Base-by-base conservation (phyloP, 768 basidiomycete genomes). In the Lanmaoa rubissima region DNA sequence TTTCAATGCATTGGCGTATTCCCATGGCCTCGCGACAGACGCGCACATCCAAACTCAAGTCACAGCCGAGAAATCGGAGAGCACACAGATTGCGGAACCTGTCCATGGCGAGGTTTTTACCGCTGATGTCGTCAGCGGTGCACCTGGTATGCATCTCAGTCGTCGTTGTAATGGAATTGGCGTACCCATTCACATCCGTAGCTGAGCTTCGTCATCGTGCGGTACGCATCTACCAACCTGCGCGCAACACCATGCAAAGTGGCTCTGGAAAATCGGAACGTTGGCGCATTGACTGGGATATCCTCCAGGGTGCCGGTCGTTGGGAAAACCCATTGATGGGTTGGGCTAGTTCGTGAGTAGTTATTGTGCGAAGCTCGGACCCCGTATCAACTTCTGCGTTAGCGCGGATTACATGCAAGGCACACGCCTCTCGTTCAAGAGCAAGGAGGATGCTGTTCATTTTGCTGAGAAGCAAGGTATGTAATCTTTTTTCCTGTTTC, bases 261-360 rank as follows among this genome's bases (percentile, higher is more conserved):
- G 96, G 92, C 48, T 81, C 86, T 41, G 86, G 84, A 51, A 94
- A 94, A 74, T 83, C 84, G 12, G 82, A 88, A 62, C 86, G 89
- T 64, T 99, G 96, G 96, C 79, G 92, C 61, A 84, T 99, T 66
- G 96, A 98, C 73, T 98, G 87, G 79, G 96, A 98, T 65, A 85
- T 85, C 54, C 77, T 98, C n/a, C 85, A 83, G 55, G 93, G 95
- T 35, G 86, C 82, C 31, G 94, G 92, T 13, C 82, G 96, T 50
- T 99, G 96, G 96, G 94, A 98, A 80, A 99, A 98, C 69, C 92
- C 93, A 5, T 72, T 99, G 62, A 99, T 98, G 92, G 96, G 96
- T 43, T 99, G 83, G 79, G 95, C 94, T 0, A 91, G 88, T 77
- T 94, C 93, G 90, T 95, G 70, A 74, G 90, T 81, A 13, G n/a